Evolutionary conservation across 2,329 filamentous ascomycete genomes (phyloP).

Genomic region (Plectosphaerella plurivora): DNA sequence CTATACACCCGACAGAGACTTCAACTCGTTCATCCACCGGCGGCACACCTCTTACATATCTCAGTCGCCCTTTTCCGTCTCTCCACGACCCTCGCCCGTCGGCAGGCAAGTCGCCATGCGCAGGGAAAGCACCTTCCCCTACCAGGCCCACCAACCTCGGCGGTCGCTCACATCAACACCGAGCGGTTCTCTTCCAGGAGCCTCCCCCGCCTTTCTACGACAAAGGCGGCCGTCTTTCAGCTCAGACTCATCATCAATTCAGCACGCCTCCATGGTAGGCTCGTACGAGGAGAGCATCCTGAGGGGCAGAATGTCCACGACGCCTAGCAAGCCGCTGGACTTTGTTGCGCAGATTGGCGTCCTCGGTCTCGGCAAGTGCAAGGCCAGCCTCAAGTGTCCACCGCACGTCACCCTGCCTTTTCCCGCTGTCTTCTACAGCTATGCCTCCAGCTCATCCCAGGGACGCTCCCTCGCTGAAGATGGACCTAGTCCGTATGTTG

Average conservation of each 20-base stretch:
- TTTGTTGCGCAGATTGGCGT: slow-evolving; percentile 96
- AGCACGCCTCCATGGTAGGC: slow-evolving; percentile 93
- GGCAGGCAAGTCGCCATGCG: slow-evolving; percentile 32
- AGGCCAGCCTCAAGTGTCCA: slow-evolving; percentile 77
- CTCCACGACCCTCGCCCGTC: slow-evolving; percentile 20
- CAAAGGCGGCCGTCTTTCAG: slow-evolving; percentile 66
- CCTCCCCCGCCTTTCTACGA: slow-evolving; percentile 43
- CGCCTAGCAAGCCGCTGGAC: slow-evolving; percentile 84
- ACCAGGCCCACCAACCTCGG: slow-evolving; percentile 74
- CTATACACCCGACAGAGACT: slow-evolving; percentile 35
- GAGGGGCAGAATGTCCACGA: slow-evolving; percentile 93
- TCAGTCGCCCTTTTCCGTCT: slow-evolving; percentile 35
- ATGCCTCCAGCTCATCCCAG: slow-evolving; percentile 59
- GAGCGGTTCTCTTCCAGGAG: slow-evolving; percentile 30
- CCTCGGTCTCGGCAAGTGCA: slow-evolving; percentile 83
- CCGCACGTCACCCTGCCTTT: slow-evolving; percentile 88
- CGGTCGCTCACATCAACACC: slow-evolving; percentile 65
- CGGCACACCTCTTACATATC: slow-evolving; percentile 70
- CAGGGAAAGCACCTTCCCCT: slow-evolving; percentile 59
- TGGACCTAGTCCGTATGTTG: slow-evolving; percentile 93
- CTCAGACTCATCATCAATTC: slow-evolving; percentile 71
- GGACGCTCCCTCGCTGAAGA: slow-evolving; percentile 66
- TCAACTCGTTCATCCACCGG: slow-evolving; percentile 32
- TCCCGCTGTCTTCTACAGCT: slow-evolving; percentile 94
- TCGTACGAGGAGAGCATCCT: slow-evolving; percentile 98